These are phyloP conservation scores for Eucalyptus polybractea DNA, from an alignment of 345 rosid species.

Conservation along the genomic window DNA sequence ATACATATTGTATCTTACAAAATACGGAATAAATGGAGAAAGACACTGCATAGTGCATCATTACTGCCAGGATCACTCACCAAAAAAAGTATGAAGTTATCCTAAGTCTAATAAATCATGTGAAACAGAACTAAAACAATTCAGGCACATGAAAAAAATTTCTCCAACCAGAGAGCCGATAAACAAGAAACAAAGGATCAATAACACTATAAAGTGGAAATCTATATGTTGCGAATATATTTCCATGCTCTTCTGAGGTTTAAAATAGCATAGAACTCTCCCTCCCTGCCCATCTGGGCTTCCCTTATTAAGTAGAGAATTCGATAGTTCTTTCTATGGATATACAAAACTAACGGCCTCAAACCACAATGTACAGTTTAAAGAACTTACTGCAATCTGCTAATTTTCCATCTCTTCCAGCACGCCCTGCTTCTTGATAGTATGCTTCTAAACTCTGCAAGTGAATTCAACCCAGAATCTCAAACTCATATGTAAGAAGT, in stretches of 20 bases:
- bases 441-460: constrained; percentile 85
- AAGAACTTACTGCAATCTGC: constrained; percentile 68
- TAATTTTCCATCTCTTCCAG: constrained; percentile 86
- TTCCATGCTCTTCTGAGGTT: not conserved
- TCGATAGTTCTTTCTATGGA: not conserved
- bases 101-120: not conserved
- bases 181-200: not conserved
- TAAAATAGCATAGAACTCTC: not conserved
- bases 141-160: not conserved
- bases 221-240: not conserved
- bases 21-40: not conserved
- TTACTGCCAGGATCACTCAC: not conserved
- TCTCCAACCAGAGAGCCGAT: not conserved
- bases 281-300: not conserved
- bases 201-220: not conserved
- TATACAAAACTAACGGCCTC: not conserved
- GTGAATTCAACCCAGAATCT: not conserved
- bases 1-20: not conserved
- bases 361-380: not conserved
- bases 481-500: not conserved
- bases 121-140: not conserved
- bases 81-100: not conserved
- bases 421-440: constrained; percentile 98
- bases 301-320: not conserved
- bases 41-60: not conserved